Evolutionary conservation across 2,329 filamentous ascomycete species (phyloP).

Genomic region (Lasiodiplodia citricola): DNA sequence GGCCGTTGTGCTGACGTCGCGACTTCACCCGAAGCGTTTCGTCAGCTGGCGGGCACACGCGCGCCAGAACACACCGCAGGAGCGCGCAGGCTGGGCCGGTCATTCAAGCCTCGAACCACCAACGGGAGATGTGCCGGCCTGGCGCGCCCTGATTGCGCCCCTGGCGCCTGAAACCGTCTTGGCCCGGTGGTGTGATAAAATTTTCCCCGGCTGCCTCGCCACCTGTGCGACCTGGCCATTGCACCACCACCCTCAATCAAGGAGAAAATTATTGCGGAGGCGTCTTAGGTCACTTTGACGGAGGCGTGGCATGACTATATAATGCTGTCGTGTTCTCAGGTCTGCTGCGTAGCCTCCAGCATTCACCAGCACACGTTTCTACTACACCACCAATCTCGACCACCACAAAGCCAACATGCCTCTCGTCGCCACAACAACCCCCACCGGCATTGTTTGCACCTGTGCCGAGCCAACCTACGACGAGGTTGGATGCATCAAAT

Average conservation of each 20-base stretch:
- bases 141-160: slow-evolving; percentile 12
- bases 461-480: slow-evolving; percentile 26
- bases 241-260: slow-evolving; percentile 14
- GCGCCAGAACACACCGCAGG: slow-evolving; percentile 7
- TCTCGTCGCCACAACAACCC: neutral
- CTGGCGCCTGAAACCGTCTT: slow-evolving; percentile 12
- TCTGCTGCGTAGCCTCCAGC: slow-evolving; percentile 18
- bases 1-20: slow-evolving; percentile 11
- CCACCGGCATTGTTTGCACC: slow-evolving; percentile 24
- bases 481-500: slow-evolving; percentile 24
- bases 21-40: slow-evolving; percentile 18
- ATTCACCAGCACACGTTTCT: slow-evolving; percentile 5
- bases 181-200: slow-evolving; percentile 21
- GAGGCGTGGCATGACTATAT: slow-evolving; percentile 8
- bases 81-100: slow-evolving; percentile 5
- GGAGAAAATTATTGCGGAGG: slow-evolving; percentile 1
- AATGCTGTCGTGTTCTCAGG: neutral
- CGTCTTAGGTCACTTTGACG: slow-evolving; percentile 3
- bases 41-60: slow-evolving; percentile 5
- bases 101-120: slow-evolving; percentile 27
- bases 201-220: slow-evolving; percentile 8
- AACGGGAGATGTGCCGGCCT: slow-evolving; percentile 22
- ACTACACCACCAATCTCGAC: neutral
- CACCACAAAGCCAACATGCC: slow-evolving; percentile 1
- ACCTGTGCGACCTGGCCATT: slow-evolving; percentile 10